Percentiles rank a stretch among this genome's conserved stretches.
phyloP scores from a whole-genome alignment of 805 yeast genomes.

The Hermanozyma aechmeae region DNA sequence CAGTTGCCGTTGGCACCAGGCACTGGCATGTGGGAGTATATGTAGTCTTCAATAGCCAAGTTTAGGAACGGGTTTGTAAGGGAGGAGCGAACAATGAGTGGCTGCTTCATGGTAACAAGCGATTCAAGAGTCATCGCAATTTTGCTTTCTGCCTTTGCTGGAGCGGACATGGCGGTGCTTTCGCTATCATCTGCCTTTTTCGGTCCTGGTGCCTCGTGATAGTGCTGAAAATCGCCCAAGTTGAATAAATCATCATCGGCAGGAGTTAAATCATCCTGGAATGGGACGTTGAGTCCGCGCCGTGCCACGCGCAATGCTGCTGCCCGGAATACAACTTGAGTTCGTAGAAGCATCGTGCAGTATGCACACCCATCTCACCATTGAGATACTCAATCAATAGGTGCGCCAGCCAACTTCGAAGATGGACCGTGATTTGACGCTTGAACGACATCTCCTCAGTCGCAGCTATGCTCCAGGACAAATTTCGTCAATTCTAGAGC shows the following conservation, averaged over 20 bases:
- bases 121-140: no score
- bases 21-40: slow-evolving; percentile 57
- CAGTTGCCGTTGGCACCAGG: slow-evolving; percentile 7
- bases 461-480: slow-evolving; percentile 33
- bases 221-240: slow-evolving; percentile 30
- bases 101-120: slow-evolving; percentile 13
- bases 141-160: no score
- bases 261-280: slow-evolving; percentile 27
- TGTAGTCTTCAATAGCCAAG: slow-evolving; percentile 71
- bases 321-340: no score
- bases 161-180: no score
- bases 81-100: slow-evolving; percentile 50
- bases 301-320: no score
- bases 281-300: slow-evolving; percentile 30
- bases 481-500: no score
- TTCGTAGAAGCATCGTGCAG: not conserved
- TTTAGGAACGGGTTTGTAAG: slow-evolving; percentile 63
- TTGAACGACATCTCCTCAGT: slow-evolving; percentile 38
- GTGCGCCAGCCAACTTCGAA: no score
- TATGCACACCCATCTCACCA: not conserved
- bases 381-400: no score
- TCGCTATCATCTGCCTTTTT: not conserved
- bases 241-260: slow-evolving; percentile 26
- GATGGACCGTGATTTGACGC: slow-evolving; percentile 34
- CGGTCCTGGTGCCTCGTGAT: slow-evolving; percentile 17